Conservation (phyloP, 192 early-diverging fungal species). For the Coemansia sp. region DNA sequence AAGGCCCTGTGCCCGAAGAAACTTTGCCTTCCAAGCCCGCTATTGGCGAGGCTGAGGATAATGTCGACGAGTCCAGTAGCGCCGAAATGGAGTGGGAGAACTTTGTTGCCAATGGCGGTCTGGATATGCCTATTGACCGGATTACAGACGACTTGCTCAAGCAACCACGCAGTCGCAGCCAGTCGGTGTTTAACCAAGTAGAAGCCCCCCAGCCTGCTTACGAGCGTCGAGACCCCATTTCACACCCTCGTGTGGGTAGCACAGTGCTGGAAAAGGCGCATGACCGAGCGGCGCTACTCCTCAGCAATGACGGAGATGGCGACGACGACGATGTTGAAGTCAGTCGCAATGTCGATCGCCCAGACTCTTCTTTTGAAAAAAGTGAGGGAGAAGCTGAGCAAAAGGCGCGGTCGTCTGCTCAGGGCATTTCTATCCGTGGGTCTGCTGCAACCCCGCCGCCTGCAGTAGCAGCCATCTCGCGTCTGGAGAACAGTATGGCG, state of each 20-base stretch:
- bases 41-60: constrained; percentile 18
- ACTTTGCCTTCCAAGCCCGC: background rate
- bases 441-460: constrained; percentile 14
- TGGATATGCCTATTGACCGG: constrained; percentile 49
- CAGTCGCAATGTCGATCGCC: background rate
- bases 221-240: background rate
- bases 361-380: background rate
- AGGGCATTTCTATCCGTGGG: constrained; percentile 34
- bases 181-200: background rate
- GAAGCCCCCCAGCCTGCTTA: background rate
- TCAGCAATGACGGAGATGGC: constrained; percentile 29
- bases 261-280: background rate
- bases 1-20: background rate
- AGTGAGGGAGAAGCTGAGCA: background rate
- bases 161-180: constrained; percentile 18
- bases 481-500: constrained; percentile 4
- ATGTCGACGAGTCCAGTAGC: constrained; percentile 16
- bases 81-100: constrained; percentile 53
- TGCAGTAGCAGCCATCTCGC: background rate
- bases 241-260: background rate
- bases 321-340: constrained; percentile 23
- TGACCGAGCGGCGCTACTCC: constrained; percentile 20
- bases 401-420: background rate
- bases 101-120: constrained; percentile 55
- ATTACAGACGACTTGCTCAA: constrained; percentile 52